Base-by-base conservation (phyloP, 352 stramenopile genomes). In the Peronospora destructor region DNA sequence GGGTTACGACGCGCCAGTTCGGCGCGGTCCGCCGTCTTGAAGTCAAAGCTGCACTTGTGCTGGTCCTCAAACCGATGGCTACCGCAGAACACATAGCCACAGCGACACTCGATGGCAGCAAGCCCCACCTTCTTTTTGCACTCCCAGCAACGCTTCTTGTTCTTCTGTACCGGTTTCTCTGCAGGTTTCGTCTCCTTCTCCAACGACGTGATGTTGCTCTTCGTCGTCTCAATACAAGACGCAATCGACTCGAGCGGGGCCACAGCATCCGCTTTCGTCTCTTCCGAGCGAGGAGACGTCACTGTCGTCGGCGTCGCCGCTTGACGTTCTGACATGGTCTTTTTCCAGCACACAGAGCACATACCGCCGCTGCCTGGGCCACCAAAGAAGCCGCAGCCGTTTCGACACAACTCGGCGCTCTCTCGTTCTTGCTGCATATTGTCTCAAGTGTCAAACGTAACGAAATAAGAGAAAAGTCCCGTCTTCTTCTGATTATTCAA, bases 81-180 rank as follows among this genome's bases (percentile, higher is more conserved):
- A 53, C 66, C 84, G 66, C 87, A 96, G 56, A 89, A 95, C 17
- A 95, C 73, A 50, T 81, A 94, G 48, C 83, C 83, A 50, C 87
- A 96, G 38, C 81, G 78, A 62, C 87, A 96, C 58, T 92, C 81
- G 48, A 95, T 89, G 16, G 84, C 87, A 16, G 84, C 92, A 6
- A 95, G 68, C 0, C 87, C 85, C 14, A 95, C 78, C 64, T 95
- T 95, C 68, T 95, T 95, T 67, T 87, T 91, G 74, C 87, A 96
- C 49, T 89, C 76, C 72, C 83, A 95, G 73, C 87, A 96, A 21
- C 83, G 77, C 56, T 90, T 91, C 52, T 87, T 84, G 68, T 95
- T 95, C 66, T 89, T 95, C 71, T 96, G 87, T 38, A 90, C 67
- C 17, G 61, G 53, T 40, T 73, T 77, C 14, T 67, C 64, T 9